Base-by-base conservation (phyloP, 257 asterid genomes). In the Asclepias syriaca region DNA sequence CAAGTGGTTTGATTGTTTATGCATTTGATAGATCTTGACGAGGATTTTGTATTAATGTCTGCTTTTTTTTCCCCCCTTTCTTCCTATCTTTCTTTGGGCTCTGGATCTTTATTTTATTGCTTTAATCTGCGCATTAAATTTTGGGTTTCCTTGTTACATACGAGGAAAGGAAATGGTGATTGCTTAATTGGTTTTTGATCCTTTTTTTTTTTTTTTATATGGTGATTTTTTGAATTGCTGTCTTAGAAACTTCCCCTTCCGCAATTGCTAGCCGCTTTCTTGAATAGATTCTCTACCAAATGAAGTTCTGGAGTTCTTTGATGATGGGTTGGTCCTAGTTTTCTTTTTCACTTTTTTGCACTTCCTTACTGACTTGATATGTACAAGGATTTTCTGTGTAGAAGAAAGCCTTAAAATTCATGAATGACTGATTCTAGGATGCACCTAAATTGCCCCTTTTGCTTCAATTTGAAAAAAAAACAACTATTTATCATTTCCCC, bases 51-150 rank as follows among this genome's bases (percentile, higher is more conserved):
- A 24, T 32, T 55, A n/a, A 54, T 39, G 22, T 15, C 4, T 15
- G 34, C 40, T 56, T 43, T 63, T 18, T 13, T 13, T n/a, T n/a
- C n/a, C 18, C 5, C 18, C 1, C 16, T 18, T 54, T 54, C 61
- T 22, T 73, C 53, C 39, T 64, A 27, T 72, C 39, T 60, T 10
- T 14, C 19, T 49, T 61, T 61, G 13, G 51, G 66, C 27, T 7
- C 7, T 72, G 39, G 77, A 76, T 78, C 71, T 61, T 69, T 46
- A 70, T 57, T 84, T 69, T 46, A 70, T 57, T 56, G 76, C 57
- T 32, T 18, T 16, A 51, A 49, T 9, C 70, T 24, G 49, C 15
- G 45, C 40, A 55, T 66, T 29, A 15, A 21, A 53, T 48, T 43
- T 72, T 14, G 5, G 4, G 59, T 57, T 57, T 50, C n/a, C 1